Conservation (phyloP, 768 basidiomycete genomes). For the Chalciporus chontae region DNA sequence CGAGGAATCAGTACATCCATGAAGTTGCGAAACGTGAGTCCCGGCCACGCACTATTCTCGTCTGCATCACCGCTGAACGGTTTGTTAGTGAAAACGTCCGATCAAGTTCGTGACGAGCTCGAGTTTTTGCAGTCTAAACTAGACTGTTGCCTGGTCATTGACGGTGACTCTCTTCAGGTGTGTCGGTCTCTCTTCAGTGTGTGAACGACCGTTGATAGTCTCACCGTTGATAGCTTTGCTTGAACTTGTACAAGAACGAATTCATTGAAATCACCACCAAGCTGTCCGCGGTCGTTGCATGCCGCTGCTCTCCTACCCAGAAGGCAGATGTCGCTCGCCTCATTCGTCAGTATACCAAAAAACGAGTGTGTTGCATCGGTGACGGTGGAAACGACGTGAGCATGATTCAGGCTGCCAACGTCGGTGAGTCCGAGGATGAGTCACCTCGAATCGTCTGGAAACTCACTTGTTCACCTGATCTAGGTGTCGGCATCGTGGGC, state of each 20-base stretch:
- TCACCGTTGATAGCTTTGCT: constrained; percentile 63
- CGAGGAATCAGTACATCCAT: constrained; percentile 95
- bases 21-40: constrained; percentile 84
- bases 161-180: constrained; percentile 94
- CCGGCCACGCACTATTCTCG: not conserved
- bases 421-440: constrained; percentile 58
- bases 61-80: constrained; percentile 2
- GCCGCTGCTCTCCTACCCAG: constrained; percentile 97
- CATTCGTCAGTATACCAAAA: constrained; percentile 86
- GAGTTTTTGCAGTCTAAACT: constrained; percentile 93
- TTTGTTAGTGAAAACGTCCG: constrained; percentile 74
- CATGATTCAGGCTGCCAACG: constrained; percentile 99
- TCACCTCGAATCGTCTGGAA: not conserved
- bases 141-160: constrained; percentile 97
- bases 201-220: not conserved
- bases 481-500: constrained; percentile 96
- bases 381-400: constrained; percentile 99
- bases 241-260: constrained; percentile 87
- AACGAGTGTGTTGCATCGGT: constrained; percentile 97
- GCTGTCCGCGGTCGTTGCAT: constrained; percentile 93
- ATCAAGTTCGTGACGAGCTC: constrained; percentile 81
- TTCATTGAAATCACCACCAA: constrained; percentile 97
- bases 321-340: constrained; percentile 96
- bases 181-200: constrained; percentile 10
- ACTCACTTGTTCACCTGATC: not conserved